phyloP scores from a whole-genome alignment of 805 yeast species.

The Spathaspora hagerdaliae region DNA sequence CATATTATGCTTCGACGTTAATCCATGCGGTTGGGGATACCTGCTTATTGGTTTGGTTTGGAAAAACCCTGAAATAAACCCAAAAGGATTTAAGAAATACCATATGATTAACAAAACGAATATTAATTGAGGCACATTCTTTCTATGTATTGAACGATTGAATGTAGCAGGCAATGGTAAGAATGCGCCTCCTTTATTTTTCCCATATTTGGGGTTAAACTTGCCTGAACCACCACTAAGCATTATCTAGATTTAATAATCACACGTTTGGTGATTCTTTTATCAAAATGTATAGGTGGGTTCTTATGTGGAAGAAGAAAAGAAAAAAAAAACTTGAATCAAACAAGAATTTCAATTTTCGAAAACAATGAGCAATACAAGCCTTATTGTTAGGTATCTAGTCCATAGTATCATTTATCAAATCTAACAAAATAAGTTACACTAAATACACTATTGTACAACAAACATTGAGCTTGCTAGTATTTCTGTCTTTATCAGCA shows the following conservation, averaged over 20 bases:
- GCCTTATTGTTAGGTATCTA: too few species aligned
- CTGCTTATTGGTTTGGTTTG: slow-evolving; percentile 1
- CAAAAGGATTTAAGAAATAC: slow-evolving; percentile 20
- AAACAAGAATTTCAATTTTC: too few species aligned
- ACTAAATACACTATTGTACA: too few species aligned
- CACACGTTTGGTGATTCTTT: too few species aligned
- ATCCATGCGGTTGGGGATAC: slow-evolving; percentile 32
- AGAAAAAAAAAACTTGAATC: too few species aligned
- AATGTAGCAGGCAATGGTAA: slow-evolving; percentile 30
- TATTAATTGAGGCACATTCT: slow-evolving; percentile 10
- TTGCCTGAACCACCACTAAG: neutral
- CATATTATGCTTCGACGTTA: slow-evolving; percentile 29
- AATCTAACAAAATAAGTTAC: too few species aligned
- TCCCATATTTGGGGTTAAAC: slow-evolving; percentile 26
- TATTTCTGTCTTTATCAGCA: too few species aligned
- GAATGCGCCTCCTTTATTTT: slow-evolving; percentile 11
- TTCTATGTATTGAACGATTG: slow-evolving; percentile 11
- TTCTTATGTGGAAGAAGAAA: too few species aligned
- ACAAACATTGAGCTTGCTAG: too few species aligned
- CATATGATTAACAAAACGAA: slow-evolving; percentile 14
- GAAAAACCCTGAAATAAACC: slow-evolving; percentile 7
- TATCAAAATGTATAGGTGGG: too few species aligned
- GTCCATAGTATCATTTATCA: too few species aligned
- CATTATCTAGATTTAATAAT: neutral
- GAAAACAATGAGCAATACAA: too few species aligned